Evolutionary conservation across 192 early-diverging fungal genomes (phyloP).

Genomic region (Rhizophagus clarus): DNA sequence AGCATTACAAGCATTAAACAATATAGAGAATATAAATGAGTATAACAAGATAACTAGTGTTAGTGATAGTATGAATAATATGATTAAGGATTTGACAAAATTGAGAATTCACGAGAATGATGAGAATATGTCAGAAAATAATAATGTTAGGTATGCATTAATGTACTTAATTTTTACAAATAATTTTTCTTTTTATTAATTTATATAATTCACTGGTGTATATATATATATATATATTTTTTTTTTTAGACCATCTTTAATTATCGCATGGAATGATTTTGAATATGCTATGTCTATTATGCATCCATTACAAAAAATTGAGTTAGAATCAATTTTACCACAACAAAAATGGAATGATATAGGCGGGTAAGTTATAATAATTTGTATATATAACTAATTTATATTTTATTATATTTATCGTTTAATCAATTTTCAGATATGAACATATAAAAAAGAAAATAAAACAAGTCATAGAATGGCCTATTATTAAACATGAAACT

Average conservation of each 20-base stretch:
- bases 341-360: constrained; percentile 58
- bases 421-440: constrained; percentile 49
- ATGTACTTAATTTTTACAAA: background rate
- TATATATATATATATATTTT: background rate
- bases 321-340: constrained; percentile 60
- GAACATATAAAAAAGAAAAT: constrained; percentile 56
- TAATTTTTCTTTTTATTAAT: background rate
- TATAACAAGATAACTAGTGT: background rate
- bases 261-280: constrained; percentile 47
- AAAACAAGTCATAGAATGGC: constrained; percentile 59
- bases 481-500: constrained; percentile 56
- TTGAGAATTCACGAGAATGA: background rate
- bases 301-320: constrained; percentile 64
- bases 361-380: constrained; percentile 62
- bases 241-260: background rate
- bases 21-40: background rate
- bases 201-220: too few species aligned
- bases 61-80: background rate
- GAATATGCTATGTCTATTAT: constrained; percentile 58
- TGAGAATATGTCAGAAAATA: background rate
- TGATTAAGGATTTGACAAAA: constrained; percentile 3
- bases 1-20: constrained; percentile 32
- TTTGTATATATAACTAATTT: background rate
- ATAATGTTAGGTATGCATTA: background rate
- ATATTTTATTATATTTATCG: background rate